Evolutionary conservation across 768 basidiomycete genomes (phyloP), one percentile per base, ranked within the genome.

Genomic region (Termitomyces heimii): DNA sequence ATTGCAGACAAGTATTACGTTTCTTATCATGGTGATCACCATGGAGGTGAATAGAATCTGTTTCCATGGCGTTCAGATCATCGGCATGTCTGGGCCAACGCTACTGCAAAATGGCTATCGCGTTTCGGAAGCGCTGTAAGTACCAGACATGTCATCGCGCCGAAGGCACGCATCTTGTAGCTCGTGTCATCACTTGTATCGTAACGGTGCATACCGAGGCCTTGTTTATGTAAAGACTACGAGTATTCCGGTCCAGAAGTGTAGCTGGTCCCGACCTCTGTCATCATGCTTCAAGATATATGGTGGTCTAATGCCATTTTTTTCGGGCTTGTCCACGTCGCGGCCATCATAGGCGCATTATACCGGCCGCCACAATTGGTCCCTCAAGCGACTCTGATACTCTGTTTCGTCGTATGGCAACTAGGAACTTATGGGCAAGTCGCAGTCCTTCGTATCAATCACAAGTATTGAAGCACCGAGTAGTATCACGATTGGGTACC

Each of bases 401-500:
- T 89, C n/a, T 75, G 78, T 26, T 73, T 87, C 55, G 53, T 81
- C 8, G 71, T 80, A 4, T 89, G 86, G 88, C 88, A 91, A 66
- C 66, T 86, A 14, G 83, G 86, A 16, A 80, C 79, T 49, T 87
- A 90, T 67, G 85, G 89, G 88, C 81, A 66, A 64, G 79, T 73
- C 16, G 32, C 20, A 22, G 18, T 44, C 29, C 35, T 46, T 50
- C 42, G 29, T 43, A 9, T 28, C 26, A 49, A 51, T 49, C 6
- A 4, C 32, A 40, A 24, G n/a, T 55, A 34, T 55, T 29, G 9
- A 20, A 39, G 53, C 48, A 44, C 35, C 39, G 32, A 57, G 58
- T 56, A 88, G 88, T 1, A 82, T 91, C 48, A 90, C 85, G 3
- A 75, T 88, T 62, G 89, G 89, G 1, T 91, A 91, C 66, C 89